phyloP scores from a whole-genome alignment of 768 basidiomycete species.

The Cystobasidium ongulense region DNA sequence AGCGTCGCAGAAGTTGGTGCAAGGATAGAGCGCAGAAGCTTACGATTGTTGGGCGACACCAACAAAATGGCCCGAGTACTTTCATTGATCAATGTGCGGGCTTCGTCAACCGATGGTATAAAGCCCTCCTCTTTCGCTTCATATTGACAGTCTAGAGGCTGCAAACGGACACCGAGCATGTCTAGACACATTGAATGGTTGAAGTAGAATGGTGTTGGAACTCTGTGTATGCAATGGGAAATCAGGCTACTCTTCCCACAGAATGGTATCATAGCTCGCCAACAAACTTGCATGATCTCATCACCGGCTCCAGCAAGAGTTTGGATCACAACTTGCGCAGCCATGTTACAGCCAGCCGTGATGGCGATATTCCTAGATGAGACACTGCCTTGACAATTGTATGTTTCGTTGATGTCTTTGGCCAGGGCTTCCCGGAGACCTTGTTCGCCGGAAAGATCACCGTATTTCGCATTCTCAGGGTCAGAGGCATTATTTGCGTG shows the following conservation, averaged over 20 bases:
- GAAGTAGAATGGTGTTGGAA: slow-evolving; percentile 25
- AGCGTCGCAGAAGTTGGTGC: background rate
- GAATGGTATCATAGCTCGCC: background rate
- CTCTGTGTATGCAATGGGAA: background rate
- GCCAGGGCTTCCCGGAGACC: slow-evolving; percentile 14
- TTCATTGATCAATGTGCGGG: slow-evolving; percentile 53
- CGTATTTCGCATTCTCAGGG: slow-evolving; percentile 18
- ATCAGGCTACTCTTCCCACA: slow-evolving; percentile 26
- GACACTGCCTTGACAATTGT: background rate
- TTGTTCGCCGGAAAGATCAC: slow-evolving; percentile 1
- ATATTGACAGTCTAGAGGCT: slow-evolving; percentile 44
- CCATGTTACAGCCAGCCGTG: slow-evolving; percentile 41
- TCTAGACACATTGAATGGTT: slow-evolving; percentile 27
- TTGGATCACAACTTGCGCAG: slow-evolving; percentile 40
- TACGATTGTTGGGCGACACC: slow-evolving; percentile 65
- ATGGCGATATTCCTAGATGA: slow-evolving; percentile 28
- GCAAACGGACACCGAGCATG: slow-evolving; percentile 32
- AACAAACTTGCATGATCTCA: slow-evolving; percentile 37
- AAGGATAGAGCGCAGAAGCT: background rate
- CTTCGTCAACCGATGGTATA: slow-evolving; percentile 54
- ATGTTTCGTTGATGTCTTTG: slow-evolving; percentile 6
- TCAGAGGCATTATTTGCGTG: background rate
- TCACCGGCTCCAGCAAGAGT: slow-evolving; percentile 38
- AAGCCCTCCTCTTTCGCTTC: slow-evolving; percentile 50
- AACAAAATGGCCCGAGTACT: slow-evolving; percentile 64